Evolutionary conservation across 495 filamentous ascomycete genomes (phyloP).

Genomic region (Annulohypoxylon bovei): DNA sequence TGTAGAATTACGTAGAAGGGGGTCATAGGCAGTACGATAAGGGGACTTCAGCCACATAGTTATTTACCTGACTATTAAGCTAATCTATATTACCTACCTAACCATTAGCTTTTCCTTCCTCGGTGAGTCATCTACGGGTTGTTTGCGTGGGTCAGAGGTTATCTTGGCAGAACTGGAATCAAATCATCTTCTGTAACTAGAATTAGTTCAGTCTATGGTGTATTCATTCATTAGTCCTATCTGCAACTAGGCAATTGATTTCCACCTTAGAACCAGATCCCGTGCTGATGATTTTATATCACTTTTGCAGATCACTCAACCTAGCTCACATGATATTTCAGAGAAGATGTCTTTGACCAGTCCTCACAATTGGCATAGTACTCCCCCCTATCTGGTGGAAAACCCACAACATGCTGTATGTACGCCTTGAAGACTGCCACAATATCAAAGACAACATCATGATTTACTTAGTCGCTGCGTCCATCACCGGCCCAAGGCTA

Average conservation of each 20-base stretch:
- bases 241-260: neutral
- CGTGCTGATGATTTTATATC: neutral
- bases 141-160: no score
- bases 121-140: no score
- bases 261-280: neutral
- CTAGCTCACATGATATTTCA: neutral
- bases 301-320: neutral
- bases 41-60: neutral
- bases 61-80: neutral
- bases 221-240: neutral
- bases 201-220: neutral
- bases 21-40: neutral
- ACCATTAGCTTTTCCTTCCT: neutral
- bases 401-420: no score
- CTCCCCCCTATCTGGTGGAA: no score
- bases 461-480: no score
- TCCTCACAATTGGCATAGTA: no score
- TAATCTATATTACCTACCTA: neutral
- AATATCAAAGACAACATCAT: neutral
- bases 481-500: neutral
- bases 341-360: neutral
- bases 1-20: neutral
- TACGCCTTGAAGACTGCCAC: neutral
- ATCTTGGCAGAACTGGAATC: no score
- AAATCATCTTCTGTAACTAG: no score